Evolutionary conservation across 306 rosid species (phyloP).

Genomic region (Arachis hypogaea): DNA sequence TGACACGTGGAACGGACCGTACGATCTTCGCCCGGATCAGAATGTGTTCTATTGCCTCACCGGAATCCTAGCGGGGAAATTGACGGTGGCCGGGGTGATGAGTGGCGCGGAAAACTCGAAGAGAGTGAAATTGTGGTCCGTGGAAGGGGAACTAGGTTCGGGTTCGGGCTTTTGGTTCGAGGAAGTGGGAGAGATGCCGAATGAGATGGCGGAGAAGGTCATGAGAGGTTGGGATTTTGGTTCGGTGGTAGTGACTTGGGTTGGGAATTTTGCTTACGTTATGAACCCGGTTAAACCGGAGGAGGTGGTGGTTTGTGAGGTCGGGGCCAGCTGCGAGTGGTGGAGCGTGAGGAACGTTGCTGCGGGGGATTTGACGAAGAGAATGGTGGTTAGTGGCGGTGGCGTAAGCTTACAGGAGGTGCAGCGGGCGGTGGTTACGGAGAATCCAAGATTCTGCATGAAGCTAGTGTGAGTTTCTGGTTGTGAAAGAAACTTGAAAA

Average conservation of each 20-base stretch:
- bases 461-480: neutral
- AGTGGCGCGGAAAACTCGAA: conserved; percentile 48
- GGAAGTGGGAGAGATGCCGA: conserved; percentile 73
- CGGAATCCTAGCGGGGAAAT: conserved; percentile 34
- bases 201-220: conserved; percentile 53
- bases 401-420: conserved; percentile 51
- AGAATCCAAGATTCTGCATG: conserved; percentile 34
- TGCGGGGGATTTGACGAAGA: conserved; percentile 31
- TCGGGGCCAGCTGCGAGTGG: conserved; percentile 53
- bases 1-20: conserved; percentile 69
- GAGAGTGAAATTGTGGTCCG: conserved; percentile 59
- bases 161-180: conserved; percentile 11
- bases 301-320: conserved; percentile 58
- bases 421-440: conserved; percentile 34
- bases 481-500: no score
- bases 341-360: conserved; percentile 47
- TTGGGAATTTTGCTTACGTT: conserved; percentile 53
- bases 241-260: conserved; percentile 50
- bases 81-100: conserved; percentile 58
- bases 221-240: conserved; percentile 38
- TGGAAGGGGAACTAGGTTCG: conserved; percentile 44
- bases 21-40: conserved; percentile 42
- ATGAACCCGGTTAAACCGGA: conserved; percentile 43
- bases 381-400: conserved; percentile 58
- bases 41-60: conserved; percentile 35